phyloP scores from a whole-genome alignment of 331 rosid genomes.

The Telfairia occidentalis region DNA sequence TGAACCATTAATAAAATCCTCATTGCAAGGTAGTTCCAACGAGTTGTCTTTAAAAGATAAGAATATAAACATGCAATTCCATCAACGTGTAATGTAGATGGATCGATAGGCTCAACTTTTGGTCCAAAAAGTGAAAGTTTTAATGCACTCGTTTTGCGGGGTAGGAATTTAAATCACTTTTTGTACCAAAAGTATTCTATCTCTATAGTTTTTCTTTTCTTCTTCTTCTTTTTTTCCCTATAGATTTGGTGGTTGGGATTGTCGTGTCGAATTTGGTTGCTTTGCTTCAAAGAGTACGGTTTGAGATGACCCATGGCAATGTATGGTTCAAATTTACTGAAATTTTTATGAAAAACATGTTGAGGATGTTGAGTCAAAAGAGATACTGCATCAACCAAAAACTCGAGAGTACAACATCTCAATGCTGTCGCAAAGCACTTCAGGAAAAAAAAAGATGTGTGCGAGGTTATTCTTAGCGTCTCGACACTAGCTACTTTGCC shows the following conservation, averaged over 20 bases:
- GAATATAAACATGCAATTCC: neutral
- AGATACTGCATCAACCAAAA: no score
- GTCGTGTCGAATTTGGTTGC: conserved; percentile 3
- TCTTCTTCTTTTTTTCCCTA: neutral
- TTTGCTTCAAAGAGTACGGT: neutral
- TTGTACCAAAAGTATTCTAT: neutral
- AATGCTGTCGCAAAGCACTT: no score
- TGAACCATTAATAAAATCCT: neutral
- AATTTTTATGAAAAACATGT: neutral
- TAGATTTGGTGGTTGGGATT: conserved; percentile 15
- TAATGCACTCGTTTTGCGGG: conserved; percentile 3
- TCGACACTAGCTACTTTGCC: no score
- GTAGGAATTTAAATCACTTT: neutral
- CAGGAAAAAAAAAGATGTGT: no score
- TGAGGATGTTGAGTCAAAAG: no score
- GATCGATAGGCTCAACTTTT: neutral
- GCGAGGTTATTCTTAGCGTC: no score
- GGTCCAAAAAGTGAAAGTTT: neutral
- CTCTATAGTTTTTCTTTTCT: neutral
- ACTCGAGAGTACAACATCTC: no score
- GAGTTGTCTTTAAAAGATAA: neutral
- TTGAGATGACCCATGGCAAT: neutral
- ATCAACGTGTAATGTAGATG: neutral
- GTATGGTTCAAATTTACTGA: neutral
- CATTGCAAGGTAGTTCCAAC: neutral